Conservation (phyloP, 371 early-diverging fungal genomes). For the Mycotypha africana region DNA sequence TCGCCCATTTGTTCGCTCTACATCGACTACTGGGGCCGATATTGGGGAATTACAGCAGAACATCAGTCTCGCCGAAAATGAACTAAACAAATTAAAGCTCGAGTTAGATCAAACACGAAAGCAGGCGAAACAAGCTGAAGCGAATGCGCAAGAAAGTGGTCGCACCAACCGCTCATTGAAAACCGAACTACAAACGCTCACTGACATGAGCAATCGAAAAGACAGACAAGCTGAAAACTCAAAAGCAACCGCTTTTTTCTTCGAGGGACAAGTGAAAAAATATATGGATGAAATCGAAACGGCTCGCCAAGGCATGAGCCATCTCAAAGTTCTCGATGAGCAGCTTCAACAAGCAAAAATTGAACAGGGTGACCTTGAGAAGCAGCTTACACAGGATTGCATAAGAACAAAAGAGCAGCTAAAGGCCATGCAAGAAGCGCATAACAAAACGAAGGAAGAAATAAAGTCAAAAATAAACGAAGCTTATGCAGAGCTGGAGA, state of each 20-base stretch:
- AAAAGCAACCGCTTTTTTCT: slow-evolving; percentile 47
- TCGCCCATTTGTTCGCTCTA: too few species aligned
- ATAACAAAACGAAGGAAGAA: slow-evolving; percentile 26
- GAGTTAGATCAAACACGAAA: slow-evolving; percentile 41
- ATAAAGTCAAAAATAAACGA: slow-evolving; percentile 25
- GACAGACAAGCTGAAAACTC: slow-evolving; percentile 49
- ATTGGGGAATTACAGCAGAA: slow-evolving; percentile 46
- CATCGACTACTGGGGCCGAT: slow-evolving; percentile 44
- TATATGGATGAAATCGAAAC: slow-evolving; percentile 47
- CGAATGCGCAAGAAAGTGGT: slow-evolving; percentile 41
- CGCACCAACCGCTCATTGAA: slow-evolving; percentile 43
- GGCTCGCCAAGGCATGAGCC: slow-evolving; percentile 42
- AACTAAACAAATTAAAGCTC: slow-evolving; percentile 24
- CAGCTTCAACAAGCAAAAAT: slow-evolving; percentile 36
- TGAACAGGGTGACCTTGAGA: slow-evolving; percentile 31
- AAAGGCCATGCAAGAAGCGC: slow-evolving; percentile 22
- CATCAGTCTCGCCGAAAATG: slow-evolving; percentile 38
- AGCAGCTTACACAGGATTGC: slow-evolving; percentile 26
- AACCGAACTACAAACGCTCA: slow-evolving; percentile 45
- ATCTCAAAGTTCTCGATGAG: slow-evolving; percentile 39
- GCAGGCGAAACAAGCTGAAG: slow-evolving; percentile 42
- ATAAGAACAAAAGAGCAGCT: slow-evolving; percentile 23
- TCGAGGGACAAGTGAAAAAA: slow-evolving; percentile 48
- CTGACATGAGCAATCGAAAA: slow-evolving; percentile 48
- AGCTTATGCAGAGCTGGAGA: slow-evolving; percentile 35